Conservation (phyloP, 768 basidiomycete species). For the Clavulina sp. region DNA sequence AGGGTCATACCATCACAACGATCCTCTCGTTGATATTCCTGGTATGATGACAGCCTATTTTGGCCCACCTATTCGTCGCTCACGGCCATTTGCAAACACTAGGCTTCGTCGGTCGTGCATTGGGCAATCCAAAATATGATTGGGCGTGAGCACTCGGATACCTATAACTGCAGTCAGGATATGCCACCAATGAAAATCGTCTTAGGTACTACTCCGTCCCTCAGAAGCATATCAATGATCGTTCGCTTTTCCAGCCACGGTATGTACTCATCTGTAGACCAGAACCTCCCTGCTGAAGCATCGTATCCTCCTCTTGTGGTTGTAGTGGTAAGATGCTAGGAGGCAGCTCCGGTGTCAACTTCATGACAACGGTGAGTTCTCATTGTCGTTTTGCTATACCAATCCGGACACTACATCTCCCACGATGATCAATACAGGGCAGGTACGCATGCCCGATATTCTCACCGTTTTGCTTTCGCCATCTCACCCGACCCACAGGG, state of each 20-base stretch:
- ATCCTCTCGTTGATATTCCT: not conserved
- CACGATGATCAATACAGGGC: no score
- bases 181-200: not conserved
- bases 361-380: slow-evolving; percentile 9
- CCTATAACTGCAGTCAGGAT: slow-evolving; percentile 1
- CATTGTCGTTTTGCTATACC: not conserved
- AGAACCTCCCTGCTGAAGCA: not conserved
- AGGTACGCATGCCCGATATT: no score
- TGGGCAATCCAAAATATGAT: not conserved
- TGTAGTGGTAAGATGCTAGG: slow-evolving; percentile 8
- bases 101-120: not conserved
- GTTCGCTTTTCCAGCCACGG: not conserved
- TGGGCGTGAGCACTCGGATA: slow-evolving; percentile 3
- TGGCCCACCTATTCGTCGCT: not conserved
- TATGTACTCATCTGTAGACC: not conserved
- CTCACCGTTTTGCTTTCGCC: no score
- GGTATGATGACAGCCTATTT: not conserved
- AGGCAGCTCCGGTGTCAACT: slow-evolving; percentile 7
- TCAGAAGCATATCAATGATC: not conserved
- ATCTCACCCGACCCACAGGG: not conserved
- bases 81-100: not conserved
- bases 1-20: not conserved
- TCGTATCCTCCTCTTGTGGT: no score
- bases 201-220: slow-evolving; percentile 1
- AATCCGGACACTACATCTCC: no score